phyloP scores from a whole-genome alignment of 2,329 filamentous ascomycete genomes.

The Diaporthe sp. region DNA sequence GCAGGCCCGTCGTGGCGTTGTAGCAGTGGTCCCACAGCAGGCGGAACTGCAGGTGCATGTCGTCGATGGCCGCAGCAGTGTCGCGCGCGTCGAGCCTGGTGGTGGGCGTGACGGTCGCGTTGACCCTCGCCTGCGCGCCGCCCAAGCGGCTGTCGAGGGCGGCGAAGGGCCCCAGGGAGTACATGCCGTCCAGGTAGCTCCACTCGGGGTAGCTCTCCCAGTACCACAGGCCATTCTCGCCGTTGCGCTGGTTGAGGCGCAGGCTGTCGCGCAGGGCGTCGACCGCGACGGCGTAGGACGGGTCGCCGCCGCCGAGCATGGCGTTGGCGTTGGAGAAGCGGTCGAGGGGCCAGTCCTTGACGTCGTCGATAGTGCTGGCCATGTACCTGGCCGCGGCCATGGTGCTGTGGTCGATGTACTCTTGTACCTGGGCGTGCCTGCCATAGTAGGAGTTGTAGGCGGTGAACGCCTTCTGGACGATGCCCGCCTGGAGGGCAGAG shows the following conservation, averaged over 20 bases:
- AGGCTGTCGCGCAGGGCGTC: constrained; percentile 10
- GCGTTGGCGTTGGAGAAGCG: constrained; percentile 17
- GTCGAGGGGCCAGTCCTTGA: constrained; percentile 22
- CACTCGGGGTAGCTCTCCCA: constrained; percentile 58
- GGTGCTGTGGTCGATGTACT: constrained; percentile 2
- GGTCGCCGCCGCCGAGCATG: background rate
- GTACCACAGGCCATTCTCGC: constrained; percentile 51
- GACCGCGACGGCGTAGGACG: background rate
- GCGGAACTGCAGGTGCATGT: constrained; percentile 58
- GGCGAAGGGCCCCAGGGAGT: constrained; percentile 55
- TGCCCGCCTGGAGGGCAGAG: constrained; percentile 38
- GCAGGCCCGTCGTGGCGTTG: constrained; percentile 55
- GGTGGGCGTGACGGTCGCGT: background rate
- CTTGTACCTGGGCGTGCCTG: background rate
- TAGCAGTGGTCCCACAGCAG: constrained; percentile 58
- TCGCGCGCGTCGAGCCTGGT: background rate
- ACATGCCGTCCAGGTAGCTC: constrained; percentile 66
- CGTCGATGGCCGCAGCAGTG: constrained; percentile 51
- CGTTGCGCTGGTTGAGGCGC: constrained; percentile 43
- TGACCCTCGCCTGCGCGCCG: background rate
- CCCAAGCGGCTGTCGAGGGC: constrained; percentile 49
- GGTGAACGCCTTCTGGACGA: constrained; percentile 28
- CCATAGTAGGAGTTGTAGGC: background rate
- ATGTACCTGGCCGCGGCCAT: background rate
- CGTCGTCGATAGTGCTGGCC: background rate